Evolutionary conservation across 108 stramenopile genomes (phyloP).

Genomic region (Ochromonas danica): DNA sequence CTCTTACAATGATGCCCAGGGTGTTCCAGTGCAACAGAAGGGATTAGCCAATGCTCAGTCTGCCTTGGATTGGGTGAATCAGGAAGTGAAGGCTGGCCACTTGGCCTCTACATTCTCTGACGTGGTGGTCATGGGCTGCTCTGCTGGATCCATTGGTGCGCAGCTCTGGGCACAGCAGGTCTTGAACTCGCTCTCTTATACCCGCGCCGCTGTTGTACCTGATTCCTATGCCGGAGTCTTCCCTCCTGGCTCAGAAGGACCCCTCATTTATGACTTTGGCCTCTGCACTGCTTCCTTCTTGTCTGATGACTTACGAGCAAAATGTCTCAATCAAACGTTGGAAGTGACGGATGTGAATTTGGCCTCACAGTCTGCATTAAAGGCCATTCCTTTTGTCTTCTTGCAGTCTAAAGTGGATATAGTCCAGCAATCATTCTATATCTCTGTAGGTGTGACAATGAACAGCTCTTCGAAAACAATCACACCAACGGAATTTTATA

Average conservation of each 20-base stretch:
- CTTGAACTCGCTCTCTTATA: background rate
- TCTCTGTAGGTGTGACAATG: constrained; percentile 2
- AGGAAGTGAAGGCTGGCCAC: background rate
- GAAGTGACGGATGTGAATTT: background rate
- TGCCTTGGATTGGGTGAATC: constrained; percentile 25
- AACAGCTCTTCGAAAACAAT: background rate
- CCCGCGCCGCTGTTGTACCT: constrained; percentile 7
- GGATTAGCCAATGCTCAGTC: constrained; percentile 31
- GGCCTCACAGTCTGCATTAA: background rate
- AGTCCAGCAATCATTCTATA: constrained; percentile 30
- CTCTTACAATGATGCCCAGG: background rate
- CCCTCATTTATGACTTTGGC: constrained; percentile 20
- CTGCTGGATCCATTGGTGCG: constrained; percentile 27
- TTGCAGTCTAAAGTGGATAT: constrained; percentile 25
- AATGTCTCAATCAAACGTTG: background rate
- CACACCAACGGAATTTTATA: constrained; percentile 27
- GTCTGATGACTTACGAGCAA: background rate
- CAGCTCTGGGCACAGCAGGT: constrained; percentile 13
- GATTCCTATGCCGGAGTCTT: constrained; percentile 31
- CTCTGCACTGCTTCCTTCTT: constrained; percentile 3
- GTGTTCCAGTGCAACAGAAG: constrained; percentile 21
- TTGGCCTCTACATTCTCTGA: background rate
- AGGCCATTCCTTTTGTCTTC: background rate
- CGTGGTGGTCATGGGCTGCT: constrained; percentile 28
- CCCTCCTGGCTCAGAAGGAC: constrained; percentile 3